Percentiles rank a stretch among this genome's conserved stretches.
These are phyloP conservation scores for Irineochytrium annulatum DNA, from an alignment of 192 early-diverging fungal species.

Conservation along the genomic window DNA sequence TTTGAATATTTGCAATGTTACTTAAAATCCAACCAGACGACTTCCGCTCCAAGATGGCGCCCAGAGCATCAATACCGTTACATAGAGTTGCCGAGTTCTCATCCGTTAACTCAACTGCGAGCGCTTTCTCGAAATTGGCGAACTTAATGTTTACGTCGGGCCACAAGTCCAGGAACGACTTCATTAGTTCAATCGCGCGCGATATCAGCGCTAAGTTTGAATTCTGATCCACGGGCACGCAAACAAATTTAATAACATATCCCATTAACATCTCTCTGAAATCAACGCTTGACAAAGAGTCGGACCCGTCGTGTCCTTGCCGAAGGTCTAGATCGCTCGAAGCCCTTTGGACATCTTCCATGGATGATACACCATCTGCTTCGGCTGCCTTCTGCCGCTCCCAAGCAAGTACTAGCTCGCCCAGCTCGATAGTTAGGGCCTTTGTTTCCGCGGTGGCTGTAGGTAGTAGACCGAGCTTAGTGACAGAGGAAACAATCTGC, in stretches of 20 bases:
- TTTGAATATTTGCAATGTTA: constrained; percentile 60
- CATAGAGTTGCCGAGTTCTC: constrained; percentile 49
- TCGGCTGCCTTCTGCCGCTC: constrained; percentile 63
- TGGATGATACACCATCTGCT: constrained; percentile 26
- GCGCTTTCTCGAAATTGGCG: constrained; percentile 60
- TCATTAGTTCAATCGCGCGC: constrained; percentile 65
- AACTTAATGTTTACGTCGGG: constrained; percentile 66
- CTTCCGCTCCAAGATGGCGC: constrained; percentile 58
- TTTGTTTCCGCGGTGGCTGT: constrained; percentile 84
- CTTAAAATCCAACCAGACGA: constrained; percentile 59
- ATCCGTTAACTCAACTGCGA: constrained; percentile 56
- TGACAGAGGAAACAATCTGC: constrained; percentile 79
- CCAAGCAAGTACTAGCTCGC: constrained; percentile 89
- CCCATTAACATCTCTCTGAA: constrained; percentile 33
- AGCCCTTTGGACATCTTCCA: background rate
- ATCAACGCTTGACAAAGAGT: constrained; percentile 4
- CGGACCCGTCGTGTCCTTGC: constrained; percentile 7
- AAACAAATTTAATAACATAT: constrained; percentile 51
- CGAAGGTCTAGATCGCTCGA: too few species aligned
- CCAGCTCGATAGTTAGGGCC: constrained; percentile 81
- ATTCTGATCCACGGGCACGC: too few species aligned
- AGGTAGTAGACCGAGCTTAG: constrained; percentile 81
- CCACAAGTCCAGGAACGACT: constrained; percentile 68
- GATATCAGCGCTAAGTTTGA: constrained; percentile 35
- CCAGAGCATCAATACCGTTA: constrained; percentile 68